A percentile compares a stretch with the other conserved stretches of the same genome.
Conservation (phyloP, 2,329 filamentous ascomycete genomes). For the Graphiopsis chlorocephala region DNA sequence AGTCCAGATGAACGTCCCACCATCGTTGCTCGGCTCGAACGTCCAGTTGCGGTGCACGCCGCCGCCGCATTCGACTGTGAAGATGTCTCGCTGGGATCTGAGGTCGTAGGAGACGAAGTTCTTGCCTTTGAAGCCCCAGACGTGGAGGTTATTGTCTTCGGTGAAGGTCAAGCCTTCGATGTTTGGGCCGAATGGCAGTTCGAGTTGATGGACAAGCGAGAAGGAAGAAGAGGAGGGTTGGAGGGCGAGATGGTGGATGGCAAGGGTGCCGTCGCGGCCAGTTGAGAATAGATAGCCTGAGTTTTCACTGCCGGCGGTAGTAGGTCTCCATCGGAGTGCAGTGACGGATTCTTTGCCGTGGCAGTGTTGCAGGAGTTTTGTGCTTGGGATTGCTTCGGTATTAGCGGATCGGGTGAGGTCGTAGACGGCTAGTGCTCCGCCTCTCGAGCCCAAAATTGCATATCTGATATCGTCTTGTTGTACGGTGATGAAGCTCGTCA, state of each 20-base stretch:
- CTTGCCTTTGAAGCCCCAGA: constrained; percentile 79
- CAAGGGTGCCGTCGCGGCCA: constrained; percentile 72
- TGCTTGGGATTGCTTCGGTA: neutral
- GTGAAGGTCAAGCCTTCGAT: constrained; percentile 70
- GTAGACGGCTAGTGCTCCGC: constrained; percentile 51
- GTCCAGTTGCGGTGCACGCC: constrained; percentile 73
- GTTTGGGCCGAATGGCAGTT: constrained; percentile 69
- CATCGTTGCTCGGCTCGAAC: constrained; percentile 42
- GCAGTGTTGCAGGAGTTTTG: neutral
- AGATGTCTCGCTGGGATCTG: constrained; percentile 65
- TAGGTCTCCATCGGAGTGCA: constrained; percentile 48
- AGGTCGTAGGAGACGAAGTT: constrained; percentile 82
- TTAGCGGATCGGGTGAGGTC: neutral
- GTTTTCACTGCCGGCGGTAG: constrained; percentile 18
- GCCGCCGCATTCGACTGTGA: constrained; percentile 77
- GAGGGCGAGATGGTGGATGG: constrained; percentile 53
- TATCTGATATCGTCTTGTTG: neutral
- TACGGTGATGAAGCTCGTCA: constrained; percentile 47
- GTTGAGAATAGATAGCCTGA: constrained; percentile 63
- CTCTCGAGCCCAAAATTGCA: constrained; percentile 53
- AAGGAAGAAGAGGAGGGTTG: constrained; percentile 37
- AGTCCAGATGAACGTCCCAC: constrained; percentile 69
- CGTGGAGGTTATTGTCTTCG: constrained; percentile 55
- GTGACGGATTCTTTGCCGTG: constrained; percentile 67
- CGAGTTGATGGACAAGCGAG: constrained; percentile 63